phyloP scores from a whole-genome alignment of 2,329 filamentous ascomycete species.

The Thyridium curvatum region DNA sequence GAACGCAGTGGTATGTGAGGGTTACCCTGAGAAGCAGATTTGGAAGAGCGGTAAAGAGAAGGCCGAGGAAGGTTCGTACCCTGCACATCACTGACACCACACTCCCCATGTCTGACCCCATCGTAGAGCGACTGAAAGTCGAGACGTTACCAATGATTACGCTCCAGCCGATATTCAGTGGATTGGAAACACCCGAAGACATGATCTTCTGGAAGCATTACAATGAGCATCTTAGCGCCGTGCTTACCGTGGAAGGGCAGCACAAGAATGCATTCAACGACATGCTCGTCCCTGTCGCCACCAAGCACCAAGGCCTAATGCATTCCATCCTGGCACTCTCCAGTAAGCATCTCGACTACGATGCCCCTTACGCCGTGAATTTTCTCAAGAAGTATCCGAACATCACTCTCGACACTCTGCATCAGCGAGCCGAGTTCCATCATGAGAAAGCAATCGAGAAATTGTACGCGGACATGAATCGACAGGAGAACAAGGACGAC shows the following conservation, averaged over 20 bases:
- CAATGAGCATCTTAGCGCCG: conserved; percentile 68
- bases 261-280: conserved; percentile 81
- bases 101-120: not conserved
- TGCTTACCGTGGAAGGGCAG: conserved; percentile 77
- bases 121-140: conserved; percentile 40
- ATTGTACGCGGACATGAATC: conserved; percentile 39
- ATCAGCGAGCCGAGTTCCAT: conserved; percentile 48
- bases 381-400: conserved; percentile 43
- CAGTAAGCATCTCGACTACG: conserved; percentile 65
- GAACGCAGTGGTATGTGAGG: conserved; percentile 86
- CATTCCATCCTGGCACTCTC: conserved; percentile 82
- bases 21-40: conserved; percentile 78
- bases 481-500: conserved; percentile 28
- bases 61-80: conserved; percentile 56
- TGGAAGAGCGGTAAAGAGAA: conserved; percentile 83
- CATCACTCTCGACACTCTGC: conserved; percentile 38
- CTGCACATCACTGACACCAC: not conserved
- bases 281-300: conserved; percentile 75
- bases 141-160: conserved; percentile 46
- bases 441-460: conserved; percentile 47
- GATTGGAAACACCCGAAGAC: conserved; percentile 75
- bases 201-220: conserved; percentile 80
- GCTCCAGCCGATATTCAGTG: conserved; percentile 65
- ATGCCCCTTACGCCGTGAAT: conserved; percentile 48
- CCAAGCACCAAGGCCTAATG: conserved; percentile 77